Evolutionary conservation across 768 basidiomycete genomes (phyloP).

Genomic region (Paxillus ammoniavirescens): DNA sequence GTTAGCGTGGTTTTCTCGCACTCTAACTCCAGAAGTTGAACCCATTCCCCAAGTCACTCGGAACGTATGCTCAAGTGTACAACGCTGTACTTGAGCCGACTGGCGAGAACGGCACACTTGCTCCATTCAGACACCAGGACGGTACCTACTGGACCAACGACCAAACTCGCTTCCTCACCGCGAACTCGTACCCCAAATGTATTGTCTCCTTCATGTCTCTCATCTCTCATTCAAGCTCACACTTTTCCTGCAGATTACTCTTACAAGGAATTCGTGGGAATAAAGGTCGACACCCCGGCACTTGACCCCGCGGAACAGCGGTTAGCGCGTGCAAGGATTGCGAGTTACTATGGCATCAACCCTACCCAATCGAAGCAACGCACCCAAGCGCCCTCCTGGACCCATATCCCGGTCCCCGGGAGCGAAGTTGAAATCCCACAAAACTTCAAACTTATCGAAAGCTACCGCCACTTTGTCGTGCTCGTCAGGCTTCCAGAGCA

Average conservation of each 20-base stretch:
- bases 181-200: conserved; percentile 21
- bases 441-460: conserved; percentile 13
- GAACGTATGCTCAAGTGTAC: conserved; percentile 23
- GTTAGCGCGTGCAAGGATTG: conserved; percentile 18
- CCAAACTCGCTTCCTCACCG: conserved; percentile 21
- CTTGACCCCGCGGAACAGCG: conserved; percentile 12
- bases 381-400: background rate
- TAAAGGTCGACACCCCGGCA: conserved; percentile 24
- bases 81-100: conserved; percentile 17
- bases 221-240: background rate
- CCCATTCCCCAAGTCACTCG: conserved; percentile 1
- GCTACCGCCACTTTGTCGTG: conserved; percentile 26
- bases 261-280: conserved; percentile 21
- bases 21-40: background rate
- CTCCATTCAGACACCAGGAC: conserved; percentile 22
- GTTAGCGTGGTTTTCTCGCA: conserved; percentile 3
- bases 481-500: conserved; percentile 24
- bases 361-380: conserved; percentile 7
- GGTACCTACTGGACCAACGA: conserved; percentile 26
- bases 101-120: conserved; percentile 16
- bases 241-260: conserved; percentile 22
- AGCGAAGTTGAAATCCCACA: conserved; percentile 8
- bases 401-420: conserved; percentile 8
- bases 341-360: conserved; percentile 23
- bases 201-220: background rate